Evolutionary conservation across 768 basidiomycete genomes (phyloP).

Genomic region (Daedaleopsis sinensis): DNA sequence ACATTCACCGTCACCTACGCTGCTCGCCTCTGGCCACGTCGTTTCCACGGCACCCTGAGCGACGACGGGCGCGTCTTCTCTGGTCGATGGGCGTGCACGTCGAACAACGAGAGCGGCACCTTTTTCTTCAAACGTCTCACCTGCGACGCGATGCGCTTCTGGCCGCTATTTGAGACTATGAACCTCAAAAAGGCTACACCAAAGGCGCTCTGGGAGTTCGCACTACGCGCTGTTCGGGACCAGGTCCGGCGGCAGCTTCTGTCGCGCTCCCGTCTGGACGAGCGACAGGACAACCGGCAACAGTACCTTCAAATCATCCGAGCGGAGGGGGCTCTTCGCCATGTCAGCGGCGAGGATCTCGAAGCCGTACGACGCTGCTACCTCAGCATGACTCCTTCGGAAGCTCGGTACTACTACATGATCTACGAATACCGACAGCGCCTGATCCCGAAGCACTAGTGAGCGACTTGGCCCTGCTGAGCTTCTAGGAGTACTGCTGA

Average conservation of each 20-base stretch:
- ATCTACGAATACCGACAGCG: constrained; percentile 9
- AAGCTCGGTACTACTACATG: constrained; percentile 12
- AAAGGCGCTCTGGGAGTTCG: constrained; percentile 36
- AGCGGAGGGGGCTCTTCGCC: neutral
- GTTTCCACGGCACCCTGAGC: constrained; percentile 26
- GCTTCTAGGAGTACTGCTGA: neutral
- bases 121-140: constrained; percentile 35
- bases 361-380: constrained; percentile 6
- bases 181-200: constrained; percentile 26
- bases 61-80: constrained; percentile 24
- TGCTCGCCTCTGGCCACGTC: constrained; percentile 26
- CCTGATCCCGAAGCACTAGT: constrained; percentile 14
- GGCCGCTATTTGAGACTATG: constrained; percentile 25
- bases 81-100: constrained; percentile 29
- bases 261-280: constrained; percentile 16
- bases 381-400: constrained; percentile 10
- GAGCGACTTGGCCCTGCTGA: neutral
- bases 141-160: constrained; percentile 32
- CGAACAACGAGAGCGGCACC: constrained; percentile 12
- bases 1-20: constrained; percentile 28
- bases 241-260: constrained; percentile 27
- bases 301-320: constrained; percentile 9
- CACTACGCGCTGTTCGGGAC: constrained; percentile 27
- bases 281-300: constrained; percentile 6
- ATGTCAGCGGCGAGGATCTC: neutral